Base-by-base conservation (phyloP, 495 filamentous ascomycete species). In the Beverwykella pulmonaria region DNA sequence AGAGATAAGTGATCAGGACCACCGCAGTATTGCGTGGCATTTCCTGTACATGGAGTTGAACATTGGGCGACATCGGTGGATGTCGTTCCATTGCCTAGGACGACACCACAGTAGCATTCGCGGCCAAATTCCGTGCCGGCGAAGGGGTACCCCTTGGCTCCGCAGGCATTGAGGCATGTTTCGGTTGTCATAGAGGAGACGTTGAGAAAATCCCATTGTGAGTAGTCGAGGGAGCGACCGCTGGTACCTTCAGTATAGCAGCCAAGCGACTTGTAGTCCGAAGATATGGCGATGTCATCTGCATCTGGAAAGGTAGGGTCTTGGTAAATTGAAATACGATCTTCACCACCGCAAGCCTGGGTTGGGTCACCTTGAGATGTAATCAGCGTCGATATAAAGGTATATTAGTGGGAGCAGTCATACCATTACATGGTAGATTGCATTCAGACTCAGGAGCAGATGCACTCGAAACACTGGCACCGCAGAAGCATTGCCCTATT, bases 161-260 rank as follows among this genome's bases (percentile, higher is more conserved):
- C 50, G 34, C 72, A 74, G 19, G 58, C 65, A 34, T 44, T 59
- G 17, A 64, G 52, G 44, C 72, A 74, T 41, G 63, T 71, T 61
- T 82, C 73, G 1, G 75, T 80, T 25, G 81, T 81, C 71, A 84
- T 34, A 29, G 65, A 73, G 3, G 71, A 36, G 3, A 62, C 39
- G 59, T 71, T 66, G 32, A 85, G 58, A 48, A 75, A 68, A 48
- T 77, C 68, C 75, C 81, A 63, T 34, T 68, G 65, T 2, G 65
- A 68, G 71, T 80, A 83, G 1, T 76, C 76, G 26, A 87, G 75
- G 0, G 85, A 80, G 22, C 79, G 82, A 36, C 82, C 82, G 34
- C 48, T 64, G 0, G 78, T 75, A 58, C 83, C 79, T 56, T 86
- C 84, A 27, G 81, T 82, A 69, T 80, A 86, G 70, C 85, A 87